Conservation (phyloP, 768 basidiomycete species). For the Chiua virens region DNA sequence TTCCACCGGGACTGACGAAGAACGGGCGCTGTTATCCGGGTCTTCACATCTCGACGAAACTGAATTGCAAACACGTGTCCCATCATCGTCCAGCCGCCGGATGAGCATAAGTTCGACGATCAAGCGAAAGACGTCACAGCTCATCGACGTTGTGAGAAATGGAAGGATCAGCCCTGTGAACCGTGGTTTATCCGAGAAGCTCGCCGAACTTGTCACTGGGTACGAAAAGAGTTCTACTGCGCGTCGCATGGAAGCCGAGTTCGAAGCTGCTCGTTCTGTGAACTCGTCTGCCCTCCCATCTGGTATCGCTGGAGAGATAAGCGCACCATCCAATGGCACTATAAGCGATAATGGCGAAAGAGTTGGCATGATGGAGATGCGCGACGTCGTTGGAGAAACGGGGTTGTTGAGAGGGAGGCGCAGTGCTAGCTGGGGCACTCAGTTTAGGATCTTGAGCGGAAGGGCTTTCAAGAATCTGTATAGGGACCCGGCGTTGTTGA, state of each 20-base stretch:
- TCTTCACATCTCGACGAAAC: constrained; percentile 47
- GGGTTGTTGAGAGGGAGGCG: constrained; percentile 66
- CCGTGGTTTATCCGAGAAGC: constrained; percentile 50
- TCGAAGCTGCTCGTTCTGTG: constrained; percentile 40
- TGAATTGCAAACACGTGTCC: constrained; percentile 46
- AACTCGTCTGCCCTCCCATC: constrained; percentile 2
- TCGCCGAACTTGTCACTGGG: constrained; percentile 70
- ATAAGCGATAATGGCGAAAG: constrained; percentile 24
- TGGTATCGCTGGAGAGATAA: background rate
- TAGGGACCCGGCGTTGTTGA: constrained; percentile 87
- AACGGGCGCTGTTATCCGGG: constrained; percentile 54
- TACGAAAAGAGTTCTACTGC: constrained; percentile 71
- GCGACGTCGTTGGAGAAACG: constrained; percentile 71
- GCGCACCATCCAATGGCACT: constrained; percentile 27
- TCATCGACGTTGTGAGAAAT: constrained; percentile 57
- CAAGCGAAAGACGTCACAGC: constrained; percentile 71
- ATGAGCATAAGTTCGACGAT: constrained; percentile 53
- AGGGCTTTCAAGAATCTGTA: constrained; percentile 98
- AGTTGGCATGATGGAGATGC: constrained; percentile 44
- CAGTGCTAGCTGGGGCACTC: constrained; percentile 83
- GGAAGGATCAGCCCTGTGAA: constrained; percentile 31
- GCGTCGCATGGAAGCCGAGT: constrained; percentile 58
- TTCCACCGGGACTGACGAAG: constrained; percentile 61
- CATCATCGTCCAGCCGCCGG: constrained; percentile 30
- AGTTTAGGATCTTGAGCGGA: constrained; percentile 93